These are phyloP conservation scores for Penicillium sp. DNA, from an alignment of 2,329 filamentous ascomycete species.

Conservation along the genomic window DNA sequence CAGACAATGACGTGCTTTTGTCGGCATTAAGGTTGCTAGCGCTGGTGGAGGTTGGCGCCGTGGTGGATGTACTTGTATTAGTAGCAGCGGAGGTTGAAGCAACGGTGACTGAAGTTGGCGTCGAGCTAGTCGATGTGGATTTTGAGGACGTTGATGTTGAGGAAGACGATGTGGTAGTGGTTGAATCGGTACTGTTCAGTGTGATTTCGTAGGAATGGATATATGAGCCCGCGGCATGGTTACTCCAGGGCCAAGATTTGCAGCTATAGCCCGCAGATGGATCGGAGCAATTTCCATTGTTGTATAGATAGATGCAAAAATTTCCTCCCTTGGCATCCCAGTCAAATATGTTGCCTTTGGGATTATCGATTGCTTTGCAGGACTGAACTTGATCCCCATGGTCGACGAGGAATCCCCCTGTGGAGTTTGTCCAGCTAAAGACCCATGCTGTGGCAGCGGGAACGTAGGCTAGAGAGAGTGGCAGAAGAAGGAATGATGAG, in stretches of 20 bases:
- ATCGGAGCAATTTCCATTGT: not conserved
- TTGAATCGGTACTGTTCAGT: not conserved
- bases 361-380: constrained; percentile 6
- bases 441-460: constrained; percentile 6
- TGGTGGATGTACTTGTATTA: not conserved
- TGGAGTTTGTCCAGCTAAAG: constrained; percentile 5
- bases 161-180: not conserved
- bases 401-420: not conserved
- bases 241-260: not conserved
- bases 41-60: not conserved
- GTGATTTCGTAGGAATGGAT: not conserved
- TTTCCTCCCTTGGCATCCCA: constrained; percentile 3
- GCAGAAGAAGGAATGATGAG: not conserved
- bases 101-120: not conserved
- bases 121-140: not conserved
- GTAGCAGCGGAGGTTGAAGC: not conserved
- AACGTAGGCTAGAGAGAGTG: constrained; percentile 1
- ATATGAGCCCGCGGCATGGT: not conserved
- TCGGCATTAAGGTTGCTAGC: not conserved
- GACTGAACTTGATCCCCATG: not conserved
- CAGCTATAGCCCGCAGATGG: not conserved
- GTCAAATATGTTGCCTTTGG: constrained; percentile 3
- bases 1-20: constrained; percentile 2
- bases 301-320: constrained; percentile 1
- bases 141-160: not conserved